A percentile compares a stretch with the other conserved stretches of the same genome.
Evolutionary conservation across 2,329 filamentous ascomycete genomes (phyloP).

Genomic region (Parascedosporium putredinis): DNA sequence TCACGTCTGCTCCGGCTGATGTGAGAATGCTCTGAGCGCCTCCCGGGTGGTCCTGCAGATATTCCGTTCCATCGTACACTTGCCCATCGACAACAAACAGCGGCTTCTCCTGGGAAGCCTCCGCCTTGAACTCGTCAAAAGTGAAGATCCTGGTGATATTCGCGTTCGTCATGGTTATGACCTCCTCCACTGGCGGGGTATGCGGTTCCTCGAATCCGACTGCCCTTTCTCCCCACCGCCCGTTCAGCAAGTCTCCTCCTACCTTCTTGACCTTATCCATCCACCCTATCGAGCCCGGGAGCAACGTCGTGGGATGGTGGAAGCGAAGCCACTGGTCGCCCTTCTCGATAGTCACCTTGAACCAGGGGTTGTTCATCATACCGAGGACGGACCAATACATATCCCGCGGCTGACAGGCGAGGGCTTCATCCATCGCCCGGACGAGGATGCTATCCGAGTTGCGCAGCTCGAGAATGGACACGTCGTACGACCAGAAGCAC

Average conservation of each 20-base stretch:
- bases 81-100: constrained; percentile 77
- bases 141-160: constrained; percentile 52
- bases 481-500: constrained; percentile 78
- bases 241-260: constrained; percentile 70
- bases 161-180: constrained; percentile 70
- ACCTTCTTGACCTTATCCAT: constrained; percentile 83
- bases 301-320: constrained; percentile 74
- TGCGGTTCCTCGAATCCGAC: constrained; percentile 19
- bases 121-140: constrained; percentile 60
- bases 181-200: constrained; percentile 42
- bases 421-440: constrained; percentile 79
- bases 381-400: constrained; percentile 95
- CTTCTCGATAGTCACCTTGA: constrained; percentile 64
- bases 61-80: constrained; percentile 77
- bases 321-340: constrained; percentile 58
- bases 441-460: constrained; percentile 65
- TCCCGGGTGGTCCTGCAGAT: constrained; percentile 74
- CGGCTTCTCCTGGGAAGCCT: constrained; percentile 22
- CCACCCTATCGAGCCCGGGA: constrained; percentile 61
- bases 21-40: constrained; percentile 76
- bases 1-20: constrained; percentile 70
- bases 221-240: constrained; percentile 68
- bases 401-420: constrained; percentile 78
- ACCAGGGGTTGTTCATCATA: constrained; percentile 99
- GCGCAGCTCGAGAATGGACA: constrained; percentile 52